Base-by-base conservation (phyloP, 306 rosid species). In the Comarum palustre region DNA sequence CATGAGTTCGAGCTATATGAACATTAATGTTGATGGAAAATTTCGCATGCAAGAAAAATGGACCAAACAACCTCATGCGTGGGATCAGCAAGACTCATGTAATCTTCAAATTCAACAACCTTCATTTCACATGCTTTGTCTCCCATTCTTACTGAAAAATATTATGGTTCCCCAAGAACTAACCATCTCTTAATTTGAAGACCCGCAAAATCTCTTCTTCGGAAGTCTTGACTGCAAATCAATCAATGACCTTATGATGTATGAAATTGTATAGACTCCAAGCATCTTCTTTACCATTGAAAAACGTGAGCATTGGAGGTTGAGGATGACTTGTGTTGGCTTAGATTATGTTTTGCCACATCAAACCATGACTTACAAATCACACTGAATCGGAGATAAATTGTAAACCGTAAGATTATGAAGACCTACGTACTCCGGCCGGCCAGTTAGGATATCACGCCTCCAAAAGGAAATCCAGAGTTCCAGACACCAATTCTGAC, bases 111-210 rank as follows among this genome's bases (percentile, higher is more conserved):
- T 34, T 84, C 95, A 71, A 84, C 90, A 5, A 91, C 82, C 82
- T 80, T 90, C 99, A 94, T 89, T 88, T 94, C 99, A 19, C 88
- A 83, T 58, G 96, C 96, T 79, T 92, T 89, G 79, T 92, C 98
- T 79, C 96, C 96, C 96, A 87, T 90, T 79, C 98, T 88, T 32
- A 92, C 95, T n/a, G n/a, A n/a, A n/a, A n/a, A n/a, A n/a, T n/a
- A n/a, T n/a, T n/a, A n/a, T 52, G n/a, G 1, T 52, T 20, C 58
- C 12, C 2, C 59, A 52, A 6, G 27, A 19, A 20, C 29, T 8
- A 52, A 52, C 29, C 59, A 52, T 8, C 59, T 29, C 8, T 22
- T 20, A 2, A n/a, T n/a, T n/a, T n/a, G 59, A 52, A 20, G 29
- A 52, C 13, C 59, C 60, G 14, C 60, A 54, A 22, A 54, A 50